These are phyloP conservation scores for Porpolomopsis calyptriformis DNA, from an alignment of 768 basidiomycete species.

Conservation along the genomic window DNA sequence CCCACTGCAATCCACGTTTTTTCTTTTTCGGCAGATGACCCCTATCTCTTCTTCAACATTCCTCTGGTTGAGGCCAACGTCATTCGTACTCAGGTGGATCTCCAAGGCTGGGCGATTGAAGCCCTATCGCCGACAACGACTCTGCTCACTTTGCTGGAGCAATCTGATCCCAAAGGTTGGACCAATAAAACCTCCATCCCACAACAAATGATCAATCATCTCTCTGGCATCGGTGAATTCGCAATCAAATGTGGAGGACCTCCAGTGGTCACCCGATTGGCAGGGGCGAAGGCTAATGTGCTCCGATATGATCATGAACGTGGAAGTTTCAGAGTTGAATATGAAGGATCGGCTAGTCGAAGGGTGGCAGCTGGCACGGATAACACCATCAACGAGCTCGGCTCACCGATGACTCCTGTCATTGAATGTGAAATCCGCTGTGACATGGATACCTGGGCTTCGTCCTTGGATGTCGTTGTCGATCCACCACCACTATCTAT, in stretches of 20 bases:
- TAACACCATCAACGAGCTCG: conserved; percentile 18
- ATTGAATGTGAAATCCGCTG: conserved; percentile 89
- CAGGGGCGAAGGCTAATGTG: conserved; percentile 63
- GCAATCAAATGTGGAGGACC: conserved; percentile 94
- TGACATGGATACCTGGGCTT: conserved; percentile 83
- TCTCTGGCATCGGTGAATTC: conserved; percentile 92
- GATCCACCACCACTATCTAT: conserved; percentile 86
- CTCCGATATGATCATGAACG: conserved; percentile 85
- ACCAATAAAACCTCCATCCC: conserved; percentile 90
- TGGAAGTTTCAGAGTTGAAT: conserved; percentile 71
- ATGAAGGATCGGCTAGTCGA: conserved; percentile 53
- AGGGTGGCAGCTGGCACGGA: conserved; percentile 20
- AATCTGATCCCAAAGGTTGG: conserved; percentile 97
- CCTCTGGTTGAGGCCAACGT: conserved; percentile 60
- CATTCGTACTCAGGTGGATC: conserved; percentile 90
- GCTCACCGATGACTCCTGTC: conserved; percentile 30
- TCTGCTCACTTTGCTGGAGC: conserved; percentile 84
- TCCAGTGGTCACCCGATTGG: conserved; percentile 77
- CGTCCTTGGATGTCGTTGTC: conserved; percentile 75
- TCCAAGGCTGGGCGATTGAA: conserved; percentile 99
- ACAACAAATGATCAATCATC: conserved; percentile 79
- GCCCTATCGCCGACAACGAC: conserved; percentile 91
- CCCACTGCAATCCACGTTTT: conserved; percentile 92
- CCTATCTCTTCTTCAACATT: conserved; percentile 69
- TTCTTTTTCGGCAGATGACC: conserved; percentile 87